Base-by-base conservation (phyloP, 768 basidiomycete genomes). In the Psilocybe azurescens region DNA sequence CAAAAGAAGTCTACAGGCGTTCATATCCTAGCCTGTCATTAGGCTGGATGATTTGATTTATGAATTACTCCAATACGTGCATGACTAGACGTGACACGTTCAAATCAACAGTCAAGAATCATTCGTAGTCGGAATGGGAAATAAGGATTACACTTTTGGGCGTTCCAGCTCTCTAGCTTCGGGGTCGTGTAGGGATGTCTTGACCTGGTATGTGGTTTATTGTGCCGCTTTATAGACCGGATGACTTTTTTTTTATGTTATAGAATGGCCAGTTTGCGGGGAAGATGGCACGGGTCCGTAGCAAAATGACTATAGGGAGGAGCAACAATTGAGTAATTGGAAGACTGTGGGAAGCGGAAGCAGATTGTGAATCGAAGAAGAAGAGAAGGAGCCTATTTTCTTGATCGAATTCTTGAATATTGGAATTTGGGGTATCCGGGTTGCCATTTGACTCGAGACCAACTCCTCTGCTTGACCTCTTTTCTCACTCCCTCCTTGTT, bases 281-380 rank as follows among this genome's bases (percentile, higher is more conserved):
- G 46, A 44, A 18, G 52, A 49, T 29, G 56, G 10, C 8, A 36
- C 46, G 47, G 33, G 29, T 20, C 33, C 56, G 56, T 5, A 13
- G 11, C 56, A 5, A 47, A 58, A 10, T 49, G 29, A 16, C 38
- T 11, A 49, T 54, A 49, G 16, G 20, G 36, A 13, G 50, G 58
- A 30, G 51, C 10, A 29, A 39, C 44, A 61, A 58, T 60, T 62
- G 61, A 65, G 57, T 65, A 65, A 65, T 65, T 59, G 65, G 65
- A 62, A 57, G 61, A 14, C 48, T 41, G 58, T 56, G 36, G 46
- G 51, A 57, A 48, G 61, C 65, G 65, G 65, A 65, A 59, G 61
- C 49, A 39, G 49, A 59, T 29, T 39, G 38, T 32, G 20, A 59
- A 53, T 53, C 53, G n/a, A n/a, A n/a, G 52, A 59, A 56, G 65